These are phyloP conservation scores for Teratosphaeria nubilosa DNA, from an alignment of 2,329 filamentous ascomycete species.

Conservation along the genomic window DNA sequence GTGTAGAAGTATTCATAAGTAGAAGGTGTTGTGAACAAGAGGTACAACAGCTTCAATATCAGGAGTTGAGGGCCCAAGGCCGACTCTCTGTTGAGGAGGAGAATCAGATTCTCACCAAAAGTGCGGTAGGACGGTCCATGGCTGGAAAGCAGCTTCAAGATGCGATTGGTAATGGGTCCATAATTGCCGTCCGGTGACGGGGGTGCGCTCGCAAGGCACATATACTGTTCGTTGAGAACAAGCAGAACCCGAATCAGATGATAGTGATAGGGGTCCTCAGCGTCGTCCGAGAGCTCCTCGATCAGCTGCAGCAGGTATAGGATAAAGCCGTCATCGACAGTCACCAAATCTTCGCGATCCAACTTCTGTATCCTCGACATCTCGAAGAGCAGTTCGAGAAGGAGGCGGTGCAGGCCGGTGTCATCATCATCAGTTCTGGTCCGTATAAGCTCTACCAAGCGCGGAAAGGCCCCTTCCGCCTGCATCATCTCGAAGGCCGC, in stretches of 20 bases:
- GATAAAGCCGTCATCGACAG: conserved; percentile 68
- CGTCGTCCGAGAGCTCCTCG: conserved; percentile 77
- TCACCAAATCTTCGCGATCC: conserved; percentile 60
- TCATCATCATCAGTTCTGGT: conserved; percentile 51
- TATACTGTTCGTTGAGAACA: conserved; percentile 96
- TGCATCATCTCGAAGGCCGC: conserved; percentile 79
- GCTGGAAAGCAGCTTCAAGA: conserved; percentile 80
- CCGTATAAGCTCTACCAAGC: conserved; percentile 73
- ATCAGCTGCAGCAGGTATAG: conserved; percentile 76
- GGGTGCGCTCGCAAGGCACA: conserved; percentile 54
- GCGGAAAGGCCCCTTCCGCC: conserved; percentile 69
- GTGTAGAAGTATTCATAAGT: conserved; percentile 99
- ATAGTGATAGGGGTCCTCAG: conserved; percentile 89
- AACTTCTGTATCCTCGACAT: conserved; percentile 88
- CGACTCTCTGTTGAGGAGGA: conserved; percentile 84
- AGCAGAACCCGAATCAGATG: conserved; percentile 89
- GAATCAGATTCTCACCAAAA: conserved; percentile 94
- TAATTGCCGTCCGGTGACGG: conserved; percentile 37
- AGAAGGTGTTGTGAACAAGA: conserved; percentile 81
- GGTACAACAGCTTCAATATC: conserved; percentile 91
- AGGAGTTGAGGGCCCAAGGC: conserved; percentile 89
- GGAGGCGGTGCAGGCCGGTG: conserved; percentile 62
- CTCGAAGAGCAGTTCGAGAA: conserved; percentile 88
- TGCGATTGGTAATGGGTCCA: conserved; percentile 68
- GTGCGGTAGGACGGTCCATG: conserved; percentile 77